A percentile compares a stretch with the other conserved stretches of the same genome.
Evolutionary conservation across 225 moss, liverwort and hornwort genomes (phyloP).

Genomic region (Bryum argenteum): DNA sequence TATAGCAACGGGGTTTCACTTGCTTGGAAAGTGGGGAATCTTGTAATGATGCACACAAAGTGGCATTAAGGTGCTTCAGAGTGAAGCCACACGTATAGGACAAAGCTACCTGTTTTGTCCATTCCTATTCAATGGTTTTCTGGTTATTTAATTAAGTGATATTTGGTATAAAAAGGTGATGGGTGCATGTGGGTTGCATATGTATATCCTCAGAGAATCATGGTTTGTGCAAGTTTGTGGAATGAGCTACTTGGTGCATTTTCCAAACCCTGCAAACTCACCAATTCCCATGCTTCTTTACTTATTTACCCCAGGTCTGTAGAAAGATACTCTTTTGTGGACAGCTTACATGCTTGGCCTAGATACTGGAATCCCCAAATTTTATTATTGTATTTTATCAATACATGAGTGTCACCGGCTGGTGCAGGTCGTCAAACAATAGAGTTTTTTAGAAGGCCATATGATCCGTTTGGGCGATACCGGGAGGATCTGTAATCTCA

Average conservation of each 20-base stretch:
- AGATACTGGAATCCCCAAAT: slow-evolving; percentile 18
- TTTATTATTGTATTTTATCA: neutral
- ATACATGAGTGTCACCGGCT: no score
- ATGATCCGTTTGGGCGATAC: no score
- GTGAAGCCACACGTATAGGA: slow-evolving; percentile 32
- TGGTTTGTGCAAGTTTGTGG: neutral
- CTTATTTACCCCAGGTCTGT: neutral
- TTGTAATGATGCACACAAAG: slow-evolving; percentile 6
- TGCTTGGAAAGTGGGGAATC: neutral
- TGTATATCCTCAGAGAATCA: neutral
- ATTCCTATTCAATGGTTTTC: no score
- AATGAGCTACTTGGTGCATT: neutral
- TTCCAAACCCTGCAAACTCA: slow-evolving; percentile 22
- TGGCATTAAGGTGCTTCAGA: neutral
- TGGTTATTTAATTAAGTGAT: no score
- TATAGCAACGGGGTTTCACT: slow-evolving; percentile 13
- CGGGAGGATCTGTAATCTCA: no score
- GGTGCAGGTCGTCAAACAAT: no score
- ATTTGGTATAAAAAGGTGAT: no score
- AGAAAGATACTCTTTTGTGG: neutral
- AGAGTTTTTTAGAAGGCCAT: no score
- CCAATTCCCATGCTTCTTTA: slow-evolving; percentile 24
- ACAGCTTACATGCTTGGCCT: slow-evolving; percentile 33
- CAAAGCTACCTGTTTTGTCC: slow-evolving; percentile 5
- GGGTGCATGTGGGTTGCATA: slow-evolving; percentile 9